These are phyloP conservation scores for Jamesozyma lodderae DNA, from an alignment of 805 yeast genomes.

Conservation along the genomic window DNA sequence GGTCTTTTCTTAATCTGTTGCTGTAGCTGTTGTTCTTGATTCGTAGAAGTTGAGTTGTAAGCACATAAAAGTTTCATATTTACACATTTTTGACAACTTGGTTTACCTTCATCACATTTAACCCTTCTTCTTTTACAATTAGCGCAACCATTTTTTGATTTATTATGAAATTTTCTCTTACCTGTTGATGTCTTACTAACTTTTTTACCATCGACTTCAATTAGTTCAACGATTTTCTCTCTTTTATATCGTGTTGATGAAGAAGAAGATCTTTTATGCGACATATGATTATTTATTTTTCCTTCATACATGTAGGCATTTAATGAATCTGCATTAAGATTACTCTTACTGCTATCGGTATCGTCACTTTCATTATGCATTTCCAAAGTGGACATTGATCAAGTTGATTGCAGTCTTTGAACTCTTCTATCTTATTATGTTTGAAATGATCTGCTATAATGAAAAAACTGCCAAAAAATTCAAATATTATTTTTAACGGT, in stretches of 20 bases:
- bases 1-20: conserved; percentile 1
- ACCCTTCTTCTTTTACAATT: conserved; percentile 85
- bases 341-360: too few relatives aligned
- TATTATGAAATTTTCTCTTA: conserved; percentile 81
- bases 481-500: too few relatives aligned
- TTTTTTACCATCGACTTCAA: conserved; percentile 32
- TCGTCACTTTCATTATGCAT: too few relatives aligned
- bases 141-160: conserved; percentile 80
- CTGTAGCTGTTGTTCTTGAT: conserved; percentile 11
- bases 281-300: not conserved
- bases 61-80: conserved; percentile 75
- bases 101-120: conserved; percentile 84
- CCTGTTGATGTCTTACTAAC: conserved; percentile 43
- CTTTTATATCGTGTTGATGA: not conserved
- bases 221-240: conserved; percentile 23
- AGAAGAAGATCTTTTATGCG: not conserved
- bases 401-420: too few relatives aligned
- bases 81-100: conserved; percentile 68
- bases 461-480: too few relatives aligned
- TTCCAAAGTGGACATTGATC: too few relatives aligned
- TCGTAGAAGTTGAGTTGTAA: conserved; percentile 33
- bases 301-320: not conserved
- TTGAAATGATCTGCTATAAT: too few relatives aligned
- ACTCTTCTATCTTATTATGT: too few relatives aligned
- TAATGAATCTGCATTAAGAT: not conserved